Base-by-base conservation (phyloP, 2,329 filamentous ascomycete genomes). In the Colletotrichum lupini region DNA sequence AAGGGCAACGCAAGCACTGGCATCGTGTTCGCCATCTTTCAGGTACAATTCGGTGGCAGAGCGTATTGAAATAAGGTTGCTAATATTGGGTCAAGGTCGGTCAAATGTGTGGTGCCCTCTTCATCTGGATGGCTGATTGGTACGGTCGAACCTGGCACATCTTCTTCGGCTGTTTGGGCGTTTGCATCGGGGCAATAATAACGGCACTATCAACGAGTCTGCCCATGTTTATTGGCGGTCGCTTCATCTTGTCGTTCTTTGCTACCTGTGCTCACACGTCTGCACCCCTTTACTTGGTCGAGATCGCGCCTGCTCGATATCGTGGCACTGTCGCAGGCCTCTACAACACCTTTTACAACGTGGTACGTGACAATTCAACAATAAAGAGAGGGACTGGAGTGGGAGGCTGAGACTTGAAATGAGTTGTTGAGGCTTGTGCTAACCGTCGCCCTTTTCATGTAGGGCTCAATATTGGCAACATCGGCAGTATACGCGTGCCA, bases 271-370 rank as follows among this genome's bases (percentile, higher is more conserved):
- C 87, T 2, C 84, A 87, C 14, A 86, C 87, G 2, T 88, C 89
- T 0, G 89, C 89, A 0, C 90, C 90, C 0, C 85, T 89, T 9
- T 91, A 90, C 75, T 85, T 90, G 11, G 87, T 89, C 24, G 90
- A 92, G 77, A 88, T 91, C 66, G 85, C 89, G 0, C 90, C 91
- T 70, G 89, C 91, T 1, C 83, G 85, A 2, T 89, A 89, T 76
- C 86, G 90, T 64, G 90, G 87, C 28, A 85, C 90, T 2, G 82
- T 91, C 24, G 90, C 89, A 0, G 90, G 89, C n/a, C 83, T 89
- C 32, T 84, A 83, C 72, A 85, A 85, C 59, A 84, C 83, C 1
- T 80, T 84, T 56, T 85, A 83, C 75, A 83, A 84, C 28, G 77
- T 85, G 8, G 89, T 77, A 59, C 57, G 74, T 61, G 24, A 57